Base-by-base conservation (phyloP, 495 filamentous ascomycete species). In the Apiosordaria backusii region DNA sequence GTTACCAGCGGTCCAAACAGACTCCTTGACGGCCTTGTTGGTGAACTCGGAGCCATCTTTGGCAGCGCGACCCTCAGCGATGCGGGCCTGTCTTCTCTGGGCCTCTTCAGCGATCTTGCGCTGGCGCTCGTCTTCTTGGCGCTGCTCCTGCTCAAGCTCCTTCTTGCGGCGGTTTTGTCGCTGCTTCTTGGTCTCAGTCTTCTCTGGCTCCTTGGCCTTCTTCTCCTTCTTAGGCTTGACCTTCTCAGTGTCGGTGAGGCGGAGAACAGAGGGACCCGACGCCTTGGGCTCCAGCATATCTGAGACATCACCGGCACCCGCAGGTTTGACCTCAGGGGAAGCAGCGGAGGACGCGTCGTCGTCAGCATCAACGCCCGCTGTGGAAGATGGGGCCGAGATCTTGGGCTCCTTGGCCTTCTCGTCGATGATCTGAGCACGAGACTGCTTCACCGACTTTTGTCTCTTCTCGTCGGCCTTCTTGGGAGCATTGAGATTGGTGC, bases 171-270 rank as follows among this genome's bases (percentile, higher is more conserved):
- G 84, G 78, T 95, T 91, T 80, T 95, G 91, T 60, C 92, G 87
- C 79, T 94, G 90, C 83, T 96, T 97, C 88, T 97, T 96, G 25
- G 88, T 90, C 79, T 93, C 90, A 15, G 82, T 83, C 61, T 78
- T 76, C 65, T 87, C 82, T 19, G 76, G 68, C 58, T 78, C 72
- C 72, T 84, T 82, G 64, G 80, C 70, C 81, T 89, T 90, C 73
- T 83, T 79, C 76, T 88, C 84, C 80, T 88, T 89, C 55, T 85
- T 68, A 10, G 63, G 77, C 70, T 86, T 84, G 54, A 79, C 79
- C 55, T 84, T 82, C 68, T 89, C 85, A 29, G 85, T 80, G 53
- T 87, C 86, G 54, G 89, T 93, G 55, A 97, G 78, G 22, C 90
- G 88, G 45, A 97, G 84, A 50, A 92, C 87, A 4, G 88, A 87